Evolutionary conservation across 2,329 filamentous ascomycete species (phyloP).

Genomic region (Ramichloridium luteum): DNA sequence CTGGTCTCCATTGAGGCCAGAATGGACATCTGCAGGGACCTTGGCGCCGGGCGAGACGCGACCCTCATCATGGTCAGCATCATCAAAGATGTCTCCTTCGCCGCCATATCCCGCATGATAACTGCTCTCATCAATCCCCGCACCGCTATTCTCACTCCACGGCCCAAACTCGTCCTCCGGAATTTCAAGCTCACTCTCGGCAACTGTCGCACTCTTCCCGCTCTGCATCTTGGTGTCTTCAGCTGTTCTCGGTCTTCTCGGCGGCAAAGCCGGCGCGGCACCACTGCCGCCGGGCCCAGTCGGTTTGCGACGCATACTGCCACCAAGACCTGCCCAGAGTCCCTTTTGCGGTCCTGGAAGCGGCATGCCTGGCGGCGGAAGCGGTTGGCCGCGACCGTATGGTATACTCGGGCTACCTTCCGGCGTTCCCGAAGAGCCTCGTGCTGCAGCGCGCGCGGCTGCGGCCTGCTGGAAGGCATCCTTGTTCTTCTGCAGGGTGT

Average conservation of each 20-base stretch:
- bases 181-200: no score
- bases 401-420: conserved; percentile 36
- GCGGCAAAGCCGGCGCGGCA: conserved; percentile 8
- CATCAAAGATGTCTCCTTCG: background rate
- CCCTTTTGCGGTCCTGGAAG: conserved; percentile 42
- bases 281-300: no score
- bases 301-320: conserved; percentile 10
- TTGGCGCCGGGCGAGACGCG: background rate
- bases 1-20: conserved; percentile 1
- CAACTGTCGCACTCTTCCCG: background rate
- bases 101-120: background rate
- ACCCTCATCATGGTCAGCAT: background rate
- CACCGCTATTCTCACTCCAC: conserved; percentile 13
- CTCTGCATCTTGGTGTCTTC: background rate
- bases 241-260: background rate
- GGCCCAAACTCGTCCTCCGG: conserved; percentile 12
- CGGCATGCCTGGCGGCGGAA: conserved; percentile 70
- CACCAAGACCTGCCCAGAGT: conserved; percentile 8
- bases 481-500: conserved; percentile 17
- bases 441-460: conserved; percentile 29
- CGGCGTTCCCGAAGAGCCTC: conserved; percentile 25
- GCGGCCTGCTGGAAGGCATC: conserved; percentile 21
- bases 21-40: background rate
- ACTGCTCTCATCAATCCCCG: background rate
- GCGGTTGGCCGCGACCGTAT: conserved; percentile 69